A percentile compares a stretch with the other conserved stretches of the same genome.
These are phyloP conservation scores for Lipomyces orientalis DNA, from an alignment of 805 yeast genomes.

Conservation along the genomic window DNA sequence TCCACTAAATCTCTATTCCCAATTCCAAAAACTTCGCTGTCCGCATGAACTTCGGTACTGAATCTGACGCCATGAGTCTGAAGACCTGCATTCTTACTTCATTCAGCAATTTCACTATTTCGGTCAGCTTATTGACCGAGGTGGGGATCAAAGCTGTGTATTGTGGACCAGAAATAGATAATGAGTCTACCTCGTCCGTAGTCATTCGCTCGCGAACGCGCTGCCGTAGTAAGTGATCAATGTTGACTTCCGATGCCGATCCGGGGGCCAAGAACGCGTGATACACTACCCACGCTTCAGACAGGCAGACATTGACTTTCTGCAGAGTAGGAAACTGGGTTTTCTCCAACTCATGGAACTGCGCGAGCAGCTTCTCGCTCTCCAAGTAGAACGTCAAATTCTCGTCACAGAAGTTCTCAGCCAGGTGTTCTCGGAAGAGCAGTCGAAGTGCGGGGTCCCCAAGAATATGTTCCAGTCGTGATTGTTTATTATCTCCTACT, in stretches of 20 bases:
- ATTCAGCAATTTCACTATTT: slow-evolving; percentile 21
- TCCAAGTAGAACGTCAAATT: slow-evolving; percentile 75
- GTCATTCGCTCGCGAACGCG: slow-evolving; percentile 33
- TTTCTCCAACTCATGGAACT: slow-evolving; percentile 22
- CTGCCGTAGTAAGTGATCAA: slow-evolving; percentile 53
- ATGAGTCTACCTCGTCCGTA: background rate
- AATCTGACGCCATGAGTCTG: slow-evolving; percentile 37
- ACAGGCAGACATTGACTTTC: slow-evolving; percentile 43
- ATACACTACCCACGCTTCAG: slow-evolving; percentile 67
- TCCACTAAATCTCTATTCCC: slow-evolving; percentile 13
- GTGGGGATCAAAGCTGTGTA: slow-evolving; percentile 5
- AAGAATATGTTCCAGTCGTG: slow-evolving; percentile 52
- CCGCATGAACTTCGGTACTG: slow-evolving; percentile 37
- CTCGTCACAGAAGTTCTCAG: slow-evolving; percentile 70
- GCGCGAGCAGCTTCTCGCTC: slow-evolving; percentile 53
- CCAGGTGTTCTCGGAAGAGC: slow-evolving; percentile 69
- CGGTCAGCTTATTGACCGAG: slow-evolving; percentile 21
- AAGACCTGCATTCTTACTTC: slow-evolving; percentile 36
- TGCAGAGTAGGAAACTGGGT: slow-evolving; percentile 8
- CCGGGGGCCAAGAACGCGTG: slow-evolving; percentile 68
- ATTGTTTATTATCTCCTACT: slow-evolving; percentile 13
- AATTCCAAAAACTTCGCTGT: slow-evolving; percentile 13
- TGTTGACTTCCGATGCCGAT: slow-evolving; percentile 73
- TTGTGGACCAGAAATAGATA: background rate
- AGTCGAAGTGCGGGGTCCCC: slow-evolving; percentile 78